These are phyloP conservation scores for Cyclotella cryptica DNA, from an alignment of 108 stramenopile genomes.

Conservation along the genomic window DNA sequence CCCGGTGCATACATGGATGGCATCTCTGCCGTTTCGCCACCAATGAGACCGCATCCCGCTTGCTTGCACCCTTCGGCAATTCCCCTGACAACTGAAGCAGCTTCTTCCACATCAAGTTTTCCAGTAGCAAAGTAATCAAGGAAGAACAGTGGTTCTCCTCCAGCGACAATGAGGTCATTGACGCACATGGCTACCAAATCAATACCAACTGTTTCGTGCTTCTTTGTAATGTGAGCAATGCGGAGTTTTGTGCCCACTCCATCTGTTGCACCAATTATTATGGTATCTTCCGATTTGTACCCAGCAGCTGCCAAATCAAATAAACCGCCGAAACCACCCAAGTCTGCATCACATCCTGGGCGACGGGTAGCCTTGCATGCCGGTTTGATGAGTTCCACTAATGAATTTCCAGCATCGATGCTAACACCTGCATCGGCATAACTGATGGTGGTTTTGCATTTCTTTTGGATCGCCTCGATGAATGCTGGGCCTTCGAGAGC, in stretches of 20 bases:
- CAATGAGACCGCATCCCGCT: constrained; percentile 95
- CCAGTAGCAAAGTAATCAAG: constrained; percentile 99
- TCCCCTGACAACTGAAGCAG: constrained; percentile 93
- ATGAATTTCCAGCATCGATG: constrained; percentile 96
- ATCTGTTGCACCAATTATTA: constrained; percentile 97
- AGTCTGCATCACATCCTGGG: constrained; percentile 93
- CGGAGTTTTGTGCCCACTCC: constrained; percentile 99
- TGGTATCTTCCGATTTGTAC: constrained; percentile 85
- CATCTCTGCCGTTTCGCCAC: constrained; percentile 99
- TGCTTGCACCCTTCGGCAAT: constrained; percentile 97
- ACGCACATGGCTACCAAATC: constrained; percentile 99
- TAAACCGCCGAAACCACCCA: constrained; percentile 97
- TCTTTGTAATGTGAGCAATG: constrained; percentile 85
- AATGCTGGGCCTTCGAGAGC: constrained; percentile 96
- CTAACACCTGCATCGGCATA: constrained; percentile 97
- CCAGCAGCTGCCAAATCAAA: constrained; percentile 97
- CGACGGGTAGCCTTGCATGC: constrained; percentile 92
- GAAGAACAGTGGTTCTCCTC: constrained; percentile 98
- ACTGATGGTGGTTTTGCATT: constrained; percentile 77
- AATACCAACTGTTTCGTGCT: constrained; percentile 90
- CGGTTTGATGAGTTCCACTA: constrained; percentile 97
- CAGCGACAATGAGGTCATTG: constrained; percentile 96
- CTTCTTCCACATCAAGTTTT: constrained; percentile 87
- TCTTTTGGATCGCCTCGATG: constrained; percentile 90
- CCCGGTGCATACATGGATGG: constrained; percentile 98